Base-by-base conservation (phyloP, 257 asterid species). In the Scutellaria galericulata region DNA sequence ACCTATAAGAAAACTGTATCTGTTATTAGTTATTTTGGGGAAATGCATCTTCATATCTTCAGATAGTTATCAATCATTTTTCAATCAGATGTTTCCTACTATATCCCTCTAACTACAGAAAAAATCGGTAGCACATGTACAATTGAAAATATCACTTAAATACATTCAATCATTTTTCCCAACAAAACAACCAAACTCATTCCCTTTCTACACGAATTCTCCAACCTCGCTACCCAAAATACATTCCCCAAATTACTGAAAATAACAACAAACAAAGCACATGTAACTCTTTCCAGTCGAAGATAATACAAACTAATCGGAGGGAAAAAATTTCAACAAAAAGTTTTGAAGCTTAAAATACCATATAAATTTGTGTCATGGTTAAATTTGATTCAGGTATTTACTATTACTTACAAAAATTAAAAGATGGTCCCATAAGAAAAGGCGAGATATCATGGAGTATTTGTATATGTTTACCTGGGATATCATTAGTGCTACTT, bases 401-500 rank as follows among this genome's bases (percentile, higher is more conserved):
- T 12, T 41, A 18, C 18, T 58, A 42, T 15, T 15, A 12, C 12
- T 18, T 24, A 64, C 14, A 39, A 48, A 7, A 66, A 0, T 12
- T 44, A 13, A 35, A 24, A 18, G 57, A 27, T 62, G 63, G 22
- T 62, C 27, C 53, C 11, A 45, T 10, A 59, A 55, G 45, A 55
- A 59, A 66, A 7, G 52, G 10, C 60, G 63, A 53, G 15, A 64
- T 1, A 40, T 61, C 57, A 31, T 41, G 59, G 70, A 60, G 75
- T 57, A 67, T 47, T 56, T 68, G 44, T 8, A 24, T 46, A 71
- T 59, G 53, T 65, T 69, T 82, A 94, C 99, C 97, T 91, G 99
- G 73, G 99, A 91, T 75, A 85, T 75, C 89, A 94, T 88, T 59
- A 94, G 83, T 55, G 93, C 98, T 72, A 94, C 87, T 58, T 94